These are phyloP conservation scores for Vairimorpha necatrix DNA, from an alignment of 371 early-diverging fungal genomes.

Conservation along the genomic window DNA sequence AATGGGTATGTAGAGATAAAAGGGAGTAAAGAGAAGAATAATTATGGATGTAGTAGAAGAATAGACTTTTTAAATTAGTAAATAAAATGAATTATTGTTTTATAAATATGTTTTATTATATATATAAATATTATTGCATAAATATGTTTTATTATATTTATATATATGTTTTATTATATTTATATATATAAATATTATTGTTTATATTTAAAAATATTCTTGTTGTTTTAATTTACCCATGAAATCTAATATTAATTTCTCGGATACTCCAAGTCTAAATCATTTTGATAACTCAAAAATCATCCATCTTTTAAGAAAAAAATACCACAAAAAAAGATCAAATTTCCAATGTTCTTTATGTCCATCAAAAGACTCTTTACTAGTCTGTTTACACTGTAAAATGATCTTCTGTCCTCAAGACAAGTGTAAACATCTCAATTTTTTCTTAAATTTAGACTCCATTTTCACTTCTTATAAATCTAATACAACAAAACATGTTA, in stretches of 20 bases:
- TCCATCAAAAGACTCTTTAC: not conserved
- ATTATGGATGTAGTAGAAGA: slow-evolving; percentile 21
- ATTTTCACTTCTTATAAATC: not conserved
- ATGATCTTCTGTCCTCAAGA: not conserved
- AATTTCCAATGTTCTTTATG: not conserved
- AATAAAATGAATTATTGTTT: no score
- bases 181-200: no score
- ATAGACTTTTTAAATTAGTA: slow-evolving; percentile 25
- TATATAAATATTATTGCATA: no score
- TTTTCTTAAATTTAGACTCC: not conserved
- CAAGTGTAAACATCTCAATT: not conserved
- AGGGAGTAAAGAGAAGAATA: slow-evolving; percentile 5
- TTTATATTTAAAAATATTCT: no score
- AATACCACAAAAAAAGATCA: not conserved
- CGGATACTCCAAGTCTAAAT: no score
- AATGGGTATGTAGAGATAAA: slow-evolving; percentile 14
- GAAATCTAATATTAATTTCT: no score
- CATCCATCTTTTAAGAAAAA: not conserved
- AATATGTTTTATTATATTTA: no score
- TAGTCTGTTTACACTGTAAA: not conserved
- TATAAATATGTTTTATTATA: no score
- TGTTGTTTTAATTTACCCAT: no score
- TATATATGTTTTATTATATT: no score
- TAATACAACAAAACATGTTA: no score
- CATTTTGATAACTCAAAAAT: no score